Conservation (phyloP, 2,329 filamentous ascomycete species). For the Apiospora kogelbergensis region DNA sequence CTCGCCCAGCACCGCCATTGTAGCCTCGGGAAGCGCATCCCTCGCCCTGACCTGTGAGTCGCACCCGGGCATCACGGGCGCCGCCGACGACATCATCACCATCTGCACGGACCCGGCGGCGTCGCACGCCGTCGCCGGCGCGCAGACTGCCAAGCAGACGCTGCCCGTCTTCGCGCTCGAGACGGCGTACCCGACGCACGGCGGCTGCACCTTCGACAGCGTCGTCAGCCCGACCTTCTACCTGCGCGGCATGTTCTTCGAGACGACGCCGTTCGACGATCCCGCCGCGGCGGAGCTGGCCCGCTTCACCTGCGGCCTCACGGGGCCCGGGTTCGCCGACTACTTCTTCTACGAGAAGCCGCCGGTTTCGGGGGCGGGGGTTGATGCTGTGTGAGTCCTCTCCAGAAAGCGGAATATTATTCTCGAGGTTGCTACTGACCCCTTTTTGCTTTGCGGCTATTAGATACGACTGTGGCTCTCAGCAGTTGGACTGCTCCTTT, state of each 20-base stretch:
- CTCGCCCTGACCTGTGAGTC: not conserved
- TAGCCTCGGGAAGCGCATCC: not conserved
- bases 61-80: not conserved
- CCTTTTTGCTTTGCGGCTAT: not conserved
- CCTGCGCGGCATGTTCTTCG: constrained; percentile 2
- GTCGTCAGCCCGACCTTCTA: constrained; percentile 1
- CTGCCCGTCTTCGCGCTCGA: not conserved
- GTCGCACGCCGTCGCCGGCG: not conserved
- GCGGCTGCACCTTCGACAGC: not conserved
- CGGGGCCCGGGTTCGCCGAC: not conserved
- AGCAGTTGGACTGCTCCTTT: not conserved
- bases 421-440: not conserved
- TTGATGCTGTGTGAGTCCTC: not conserved
- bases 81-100: not conserved
- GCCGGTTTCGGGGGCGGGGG: not conserved
- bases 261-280: not conserved
- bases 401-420: too few species aligned
- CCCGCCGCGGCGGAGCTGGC: not conserved
- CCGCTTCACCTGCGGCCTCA: not conserved
- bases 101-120: not conserved
- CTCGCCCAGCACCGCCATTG: not conserved
- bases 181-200: not conserved
- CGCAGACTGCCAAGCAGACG: not conserved
- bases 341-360: not conserved
- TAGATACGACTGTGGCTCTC: not conserved